These are phyloP conservation scores for Corinectria fuckeliana DNA, from an alignment of 2,329 filamentous ascomycete species.

Conservation along the genomic window DNA sequence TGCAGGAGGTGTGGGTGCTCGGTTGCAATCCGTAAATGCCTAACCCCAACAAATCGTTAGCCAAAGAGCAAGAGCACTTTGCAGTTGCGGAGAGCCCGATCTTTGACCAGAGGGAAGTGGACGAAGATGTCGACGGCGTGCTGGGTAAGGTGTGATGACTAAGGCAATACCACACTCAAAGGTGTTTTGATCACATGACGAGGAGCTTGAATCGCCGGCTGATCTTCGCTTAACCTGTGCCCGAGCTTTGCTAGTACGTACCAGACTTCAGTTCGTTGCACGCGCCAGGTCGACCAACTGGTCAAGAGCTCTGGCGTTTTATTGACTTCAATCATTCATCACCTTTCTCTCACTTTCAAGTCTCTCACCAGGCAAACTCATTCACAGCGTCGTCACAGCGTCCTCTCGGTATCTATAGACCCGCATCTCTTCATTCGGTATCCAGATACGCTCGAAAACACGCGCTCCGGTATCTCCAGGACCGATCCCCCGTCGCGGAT, in stretches of 20 bases:
- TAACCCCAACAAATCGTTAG: slow-evolving; percentile 33
- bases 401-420: background rate
- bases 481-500: slow-evolving; percentile 29
- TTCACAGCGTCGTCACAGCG: background rate
- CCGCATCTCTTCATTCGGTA: background rate
- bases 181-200: background rate
- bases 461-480: slow-evolving; percentile 24
- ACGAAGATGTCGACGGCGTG: background rate
- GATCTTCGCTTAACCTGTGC: slow-evolving; percentile 18
- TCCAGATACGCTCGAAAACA: slow-evolving; percentile 20
- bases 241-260: background rate
- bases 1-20: slow-evolving; percentile 20
- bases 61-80: slow-evolving; percentile 5
- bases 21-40: slow-evolving; percentile 28
- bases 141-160: slow-evolving; percentile 10
- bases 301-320: slow-evolving; percentile 8
- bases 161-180: background rate
- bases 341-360: slow-evolving; percentile 3
- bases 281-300: slow-evolving; percentile 6
- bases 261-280: slow-evolving; percentile 16
- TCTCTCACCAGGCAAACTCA: slow-evolving; percentile 5
- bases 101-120: slow-evolving; percentile 8
- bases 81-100: slow-evolving; percentile 15
- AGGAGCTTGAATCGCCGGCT: background rate
- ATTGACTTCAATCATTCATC: slow-evolving; percentile 11